Evolutionary conservation across 352 stramenopile species (phyloP), one percentile per base, ranked within the genome.

Genomic region (Globisporangium echinulatum): DNA sequence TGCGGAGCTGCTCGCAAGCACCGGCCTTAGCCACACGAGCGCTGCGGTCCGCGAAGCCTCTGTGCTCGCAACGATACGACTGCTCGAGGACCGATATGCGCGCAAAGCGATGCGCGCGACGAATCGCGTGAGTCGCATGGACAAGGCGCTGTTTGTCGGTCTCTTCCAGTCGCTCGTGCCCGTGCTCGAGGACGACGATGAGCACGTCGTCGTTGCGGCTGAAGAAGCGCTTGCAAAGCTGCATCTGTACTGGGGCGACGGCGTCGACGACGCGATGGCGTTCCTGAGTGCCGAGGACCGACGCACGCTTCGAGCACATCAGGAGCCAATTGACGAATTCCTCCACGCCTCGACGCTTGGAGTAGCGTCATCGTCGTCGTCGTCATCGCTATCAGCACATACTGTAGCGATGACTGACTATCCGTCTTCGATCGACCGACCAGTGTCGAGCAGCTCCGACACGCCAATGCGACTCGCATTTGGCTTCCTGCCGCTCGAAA

Each of bases 251-350:
- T 90, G 78, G 74, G 75, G 70, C 0, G 58, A 56, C 38, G 49
- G 58, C 0, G 80, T 87, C 36, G 67, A 60, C 11, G 69, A 87
- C 1, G 63, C 79, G 19, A 77, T 75, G 69, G 56, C 73, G 57
- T 84, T 77, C 55, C 59, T 92, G n/a, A 89, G 77, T 52, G 66
- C 49, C n/a, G 74, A 88, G 59, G 82, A 92, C 58, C 80, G 80
- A 36, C 59, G 52, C 9, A 89, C 78, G 7, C 58, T 92, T 7
- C 37, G 62, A 9, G 52, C 71, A n/a, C 80, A 90, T 25, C 68
- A 73, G 6, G 57, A 69, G 4, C 67, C 65, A 5, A 90, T 92
- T 51, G 40, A 66, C 37, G 74, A 82, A 25, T 88, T 91, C 54
- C 58, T 81, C 1, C 44, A 69, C 4, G 71, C 59, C 10, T 69